phyloP scores from a whole-genome alignment of 1,284 basidiomycete species.

The Cerioporus squamosus region DNA sequence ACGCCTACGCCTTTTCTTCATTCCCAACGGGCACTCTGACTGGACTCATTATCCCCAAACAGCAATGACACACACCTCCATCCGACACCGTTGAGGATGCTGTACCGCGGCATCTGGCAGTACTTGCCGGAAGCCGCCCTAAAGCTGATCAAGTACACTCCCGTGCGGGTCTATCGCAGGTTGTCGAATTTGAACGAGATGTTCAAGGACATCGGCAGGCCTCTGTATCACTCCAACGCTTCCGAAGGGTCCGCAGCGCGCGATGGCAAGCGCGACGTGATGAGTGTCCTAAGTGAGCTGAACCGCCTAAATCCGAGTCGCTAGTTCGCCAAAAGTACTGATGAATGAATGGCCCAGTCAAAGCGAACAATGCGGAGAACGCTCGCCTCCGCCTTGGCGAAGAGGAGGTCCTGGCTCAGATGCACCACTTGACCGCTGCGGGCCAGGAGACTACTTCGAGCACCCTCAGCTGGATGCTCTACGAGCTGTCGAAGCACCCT shows the following conservation, averaged over 20 bases:
- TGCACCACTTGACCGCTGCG: constrained; percentile 43
- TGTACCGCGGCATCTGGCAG: constrained; percentile 30
- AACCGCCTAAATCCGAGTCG: no score
- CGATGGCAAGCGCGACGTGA: constrained; percentile 35
- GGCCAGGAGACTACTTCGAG: constrained; percentile 32
- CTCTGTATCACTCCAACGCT: constrained; percentile 23
- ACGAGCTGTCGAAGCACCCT: constrained; percentile 34
- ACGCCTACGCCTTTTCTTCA: constrained; percentile 7
- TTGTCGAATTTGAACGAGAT: constrained; percentile 25
- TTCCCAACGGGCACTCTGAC: not conserved
- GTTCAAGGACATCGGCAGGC: constrained; percentile 24
- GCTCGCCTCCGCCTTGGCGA: constrained; percentile 48
- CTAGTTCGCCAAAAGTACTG: no score
- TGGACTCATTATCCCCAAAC: not conserved
- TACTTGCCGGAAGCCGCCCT: constrained; percentile 28
- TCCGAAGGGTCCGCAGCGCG: constrained; percentile 11
- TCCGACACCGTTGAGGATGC: constrained; percentile 21
- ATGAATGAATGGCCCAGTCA: no score
- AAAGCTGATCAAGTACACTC: constrained; percentile 29
- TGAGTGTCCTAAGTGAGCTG: constrained; percentile 43
- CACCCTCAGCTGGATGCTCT: constrained; percentile 32
- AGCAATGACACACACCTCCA: constrained; percentile 24
- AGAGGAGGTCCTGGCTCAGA: constrained; percentile 52
- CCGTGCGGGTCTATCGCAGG: constrained; percentile 29
- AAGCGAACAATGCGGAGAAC: constrained; percentile 53